Conservation (phyloP, 345 rosid species). For the Camelina neglecta region DNA sequence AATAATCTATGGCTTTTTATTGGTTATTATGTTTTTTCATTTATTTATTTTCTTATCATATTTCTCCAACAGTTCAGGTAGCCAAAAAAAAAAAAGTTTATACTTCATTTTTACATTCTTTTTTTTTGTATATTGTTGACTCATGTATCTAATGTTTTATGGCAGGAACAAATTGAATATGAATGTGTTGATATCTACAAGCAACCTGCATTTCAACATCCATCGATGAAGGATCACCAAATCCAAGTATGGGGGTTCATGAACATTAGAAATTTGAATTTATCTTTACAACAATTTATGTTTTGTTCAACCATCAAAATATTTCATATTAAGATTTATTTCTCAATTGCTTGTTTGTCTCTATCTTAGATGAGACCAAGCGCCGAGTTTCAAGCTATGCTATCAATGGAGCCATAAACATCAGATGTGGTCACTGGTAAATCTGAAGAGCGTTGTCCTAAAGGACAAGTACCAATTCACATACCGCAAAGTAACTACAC, state of each 20-base stretch:
- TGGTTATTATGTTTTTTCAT: background rate
- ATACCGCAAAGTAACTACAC: background rate
- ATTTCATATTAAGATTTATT: background rate
- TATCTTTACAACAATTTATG: background rate
- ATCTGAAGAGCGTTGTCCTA: conserved; percentile 24
- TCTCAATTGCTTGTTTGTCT: background rate
- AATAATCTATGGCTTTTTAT: conserved; percentile 14
- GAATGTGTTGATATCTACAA: conserved; percentile 31
- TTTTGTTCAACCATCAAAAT: background rate
- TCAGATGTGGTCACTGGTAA: background rate
- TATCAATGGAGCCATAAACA: conserved; percentile 7
- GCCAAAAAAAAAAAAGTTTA: background rate
- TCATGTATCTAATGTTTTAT: conserved; percentile 16
- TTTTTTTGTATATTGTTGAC: background rate
- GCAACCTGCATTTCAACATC: conserved; percentile 35
- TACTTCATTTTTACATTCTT: background rate
- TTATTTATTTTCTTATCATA: background rate
- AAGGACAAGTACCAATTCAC: conserved; percentile 35
- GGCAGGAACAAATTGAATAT: conserved; percentile 18
- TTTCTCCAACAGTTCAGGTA: conserved; percentile 25
- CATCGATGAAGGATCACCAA: conserved; percentile 23
- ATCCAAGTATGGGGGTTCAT: conserved; percentile 7
- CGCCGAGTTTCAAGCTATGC: conserved; percentile 14
- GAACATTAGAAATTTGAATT: background rate
- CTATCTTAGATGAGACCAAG: conserved; percentile 31